Evolutionary conservation across 257 asterid species (phyloP).

Genomic region (Paraleonurus japonicus): DNA sequence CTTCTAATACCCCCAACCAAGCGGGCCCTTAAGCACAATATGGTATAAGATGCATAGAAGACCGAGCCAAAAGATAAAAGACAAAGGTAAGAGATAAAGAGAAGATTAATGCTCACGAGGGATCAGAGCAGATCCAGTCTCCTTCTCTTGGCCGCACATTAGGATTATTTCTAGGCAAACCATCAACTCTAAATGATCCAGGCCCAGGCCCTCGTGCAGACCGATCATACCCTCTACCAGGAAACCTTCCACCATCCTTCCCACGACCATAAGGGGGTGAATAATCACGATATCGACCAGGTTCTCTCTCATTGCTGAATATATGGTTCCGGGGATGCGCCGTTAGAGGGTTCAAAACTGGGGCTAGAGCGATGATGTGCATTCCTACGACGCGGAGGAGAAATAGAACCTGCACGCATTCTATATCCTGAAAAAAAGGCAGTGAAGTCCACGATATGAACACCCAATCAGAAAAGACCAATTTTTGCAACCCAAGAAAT

Average conservation of each 20-base stretch:
- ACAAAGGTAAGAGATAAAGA: conserved; percentile 1
- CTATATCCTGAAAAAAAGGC: conserved; percentile 88
- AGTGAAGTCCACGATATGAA: conserved; percentile 61
- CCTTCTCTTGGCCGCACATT: conserved; percentile 91
- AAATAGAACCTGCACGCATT: conserved; percentile 73
- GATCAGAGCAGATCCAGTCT: conserved; percentile 90
- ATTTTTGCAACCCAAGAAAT: conserved; percentile 46
- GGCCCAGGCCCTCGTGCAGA: conserved; percentile 57
- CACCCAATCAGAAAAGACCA: conserved; percentile 47
- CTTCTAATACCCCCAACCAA: too few species aligned
- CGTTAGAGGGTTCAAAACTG: conserved; percentile 62
- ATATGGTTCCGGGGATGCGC: conserved; percentile 54
- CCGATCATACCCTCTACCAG: conserved; percentile 61
- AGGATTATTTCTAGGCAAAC: conserved; percentile 68
- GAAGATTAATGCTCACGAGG: conserved; percentile 49
- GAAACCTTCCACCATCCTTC: conserved; percentile 56
- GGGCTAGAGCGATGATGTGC: conserved; percentile 63
- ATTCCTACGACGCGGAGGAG: conserved; percentile 74
- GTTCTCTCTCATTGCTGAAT: conserved; percentile 60
- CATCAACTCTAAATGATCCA: conserved; percentile 57
- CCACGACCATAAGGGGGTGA: conserved; percentile 69
- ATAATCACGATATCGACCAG: conserved; percentile 60
- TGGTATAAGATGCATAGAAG: background rate
- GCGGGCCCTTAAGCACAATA: too few species aligned
- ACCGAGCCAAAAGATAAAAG: conserved; percentile 2